Conservation (phyloP, 108 stramenopile species). For the Aurantiochytrium sp. region DNA sequence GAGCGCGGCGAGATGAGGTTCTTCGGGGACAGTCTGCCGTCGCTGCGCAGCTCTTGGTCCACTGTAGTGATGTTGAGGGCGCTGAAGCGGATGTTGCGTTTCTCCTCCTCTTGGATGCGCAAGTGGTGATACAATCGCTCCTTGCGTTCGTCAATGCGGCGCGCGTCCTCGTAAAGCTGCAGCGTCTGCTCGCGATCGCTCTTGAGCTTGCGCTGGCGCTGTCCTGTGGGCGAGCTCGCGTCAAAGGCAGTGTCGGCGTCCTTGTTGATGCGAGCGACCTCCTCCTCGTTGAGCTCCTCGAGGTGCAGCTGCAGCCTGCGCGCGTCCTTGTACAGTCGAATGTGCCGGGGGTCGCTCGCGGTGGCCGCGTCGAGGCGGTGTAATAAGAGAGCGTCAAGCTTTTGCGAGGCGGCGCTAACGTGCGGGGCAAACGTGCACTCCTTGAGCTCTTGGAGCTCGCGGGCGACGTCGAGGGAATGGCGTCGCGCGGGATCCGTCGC, state of each 20-base stretch:
- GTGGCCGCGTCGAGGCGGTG: not conserved
- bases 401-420: not conserved
- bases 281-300: not conserved
- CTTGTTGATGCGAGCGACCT: not conserved
- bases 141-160: slow-evolving; percentile 12
- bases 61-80: not conserved
- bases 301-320: not conserved
- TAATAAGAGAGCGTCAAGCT: not conserved
- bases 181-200: not conserved
- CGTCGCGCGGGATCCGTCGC: not conserved
- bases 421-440: not conserved
- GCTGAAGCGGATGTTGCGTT: not conserved
- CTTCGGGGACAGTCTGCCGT: not conserved
- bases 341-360: not conserved
- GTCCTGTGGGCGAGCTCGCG: not conserved
- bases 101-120: not conserved
- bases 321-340: not conserved
- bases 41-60: not conserved
- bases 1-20: slow-evolving; percentile 4
- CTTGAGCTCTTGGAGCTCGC: not conserved
- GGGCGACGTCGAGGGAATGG: not conserved
- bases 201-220: not conserved
- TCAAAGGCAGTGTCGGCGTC: not conserved
- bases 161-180: slow-evolving; percentile 13
- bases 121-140: slow-evolving; percentile 6